These are phyloP conservation scores for Dalbergia oliveri DNA, from an alignment of 306 rosid genomes.

Conservation along the genomic window DNA sequence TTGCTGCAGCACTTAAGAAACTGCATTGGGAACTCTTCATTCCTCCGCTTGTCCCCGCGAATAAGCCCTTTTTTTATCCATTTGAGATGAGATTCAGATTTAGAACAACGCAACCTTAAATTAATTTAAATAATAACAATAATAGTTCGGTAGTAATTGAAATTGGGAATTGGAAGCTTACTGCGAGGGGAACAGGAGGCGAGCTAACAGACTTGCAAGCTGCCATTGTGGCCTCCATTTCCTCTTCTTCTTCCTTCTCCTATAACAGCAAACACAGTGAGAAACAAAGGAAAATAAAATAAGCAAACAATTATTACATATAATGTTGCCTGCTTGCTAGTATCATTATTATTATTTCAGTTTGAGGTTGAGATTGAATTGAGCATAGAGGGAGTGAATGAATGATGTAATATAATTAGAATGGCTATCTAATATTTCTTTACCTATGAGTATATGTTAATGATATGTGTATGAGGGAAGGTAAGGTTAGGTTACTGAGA, in stretches of 20 bases:
- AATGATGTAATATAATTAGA: neutral
- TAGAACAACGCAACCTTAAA: neutral
- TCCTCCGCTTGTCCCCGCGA: constrained; percentile 58
- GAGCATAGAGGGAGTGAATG: neutral
- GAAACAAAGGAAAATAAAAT: neutral
- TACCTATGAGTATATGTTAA: neutral
- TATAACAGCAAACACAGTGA: neutral
- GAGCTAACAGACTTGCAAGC: constrained; percentile 69
- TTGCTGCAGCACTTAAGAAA: constrained; percentile 57
- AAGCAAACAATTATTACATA: neutral
- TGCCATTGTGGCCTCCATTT: constrained; percentile 77
- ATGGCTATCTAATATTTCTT: neutral
- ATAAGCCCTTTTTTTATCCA: constrained; percentile 61
- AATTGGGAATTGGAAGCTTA: constrained; percentile 42
- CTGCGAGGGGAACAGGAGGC: constrained; percentile 63
- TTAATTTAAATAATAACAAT: neutral
- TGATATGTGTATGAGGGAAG: neutral
- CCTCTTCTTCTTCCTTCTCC: constrained; percentile 2
- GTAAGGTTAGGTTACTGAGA: neutral
- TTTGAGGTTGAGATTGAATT: neutral
- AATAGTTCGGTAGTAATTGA: neutral
- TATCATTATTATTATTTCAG: neutral
- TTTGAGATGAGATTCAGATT: constrained; percentile 8
- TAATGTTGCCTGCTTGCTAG: neutral
- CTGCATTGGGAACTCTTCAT: constrained; percentile 74